These are phyloP conservation scores for Setaria italica DNA, from an alignment of 202 grass and related monocot genomes.

Conservation along the genomic window DNA sequence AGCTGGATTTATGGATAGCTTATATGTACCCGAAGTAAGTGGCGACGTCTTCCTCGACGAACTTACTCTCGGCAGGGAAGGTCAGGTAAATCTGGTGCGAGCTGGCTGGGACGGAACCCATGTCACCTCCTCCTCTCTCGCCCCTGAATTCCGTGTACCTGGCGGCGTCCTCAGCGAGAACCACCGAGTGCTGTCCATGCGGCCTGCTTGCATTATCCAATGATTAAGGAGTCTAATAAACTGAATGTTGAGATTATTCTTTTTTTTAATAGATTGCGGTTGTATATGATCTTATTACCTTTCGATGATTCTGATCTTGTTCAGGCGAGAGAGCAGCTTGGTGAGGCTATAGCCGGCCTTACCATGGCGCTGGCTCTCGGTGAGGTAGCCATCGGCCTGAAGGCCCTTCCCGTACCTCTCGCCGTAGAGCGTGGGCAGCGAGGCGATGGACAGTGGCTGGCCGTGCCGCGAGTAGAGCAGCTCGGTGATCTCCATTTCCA, in stretches of 20 bases:
- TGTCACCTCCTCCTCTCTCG: conserved; percentile 49
- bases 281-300: conserved; percentile 39
- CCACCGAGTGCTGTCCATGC: conserved; percentile 81
- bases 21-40: conserved; percentile 70
- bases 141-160: conserved; percentile 64
- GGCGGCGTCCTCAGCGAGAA: conserved; percentile 67
- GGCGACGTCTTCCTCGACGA: conserved; percentile 69
- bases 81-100: conserved; percentile 96
- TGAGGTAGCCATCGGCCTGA: conserved; percentile 88
- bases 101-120: conserved; percentile 36
- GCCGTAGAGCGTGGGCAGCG: conserved; percentile 72
- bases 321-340: conserved; percentile 72
- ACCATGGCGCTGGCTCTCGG: conserved; percentile 83
- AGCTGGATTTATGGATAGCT: background rate
- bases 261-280: background rate
- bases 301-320: conserved; percentile 74
- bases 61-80: conserved; percentile 83
- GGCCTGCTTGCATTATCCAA: conserved; percentile 50
- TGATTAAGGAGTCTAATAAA: background rate
- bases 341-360: conserved; percentile 80
- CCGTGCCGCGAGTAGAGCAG: conserved; percentile 68
- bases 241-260: background rate
- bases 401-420: conserved; percentile 84
- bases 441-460: conserved; percentile 83
- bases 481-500: conserved; percentile 83